Base-by-base conservation (phyloP, 1,284 basidiomycete species). In the Xerocomus amazonicus region DNA sequence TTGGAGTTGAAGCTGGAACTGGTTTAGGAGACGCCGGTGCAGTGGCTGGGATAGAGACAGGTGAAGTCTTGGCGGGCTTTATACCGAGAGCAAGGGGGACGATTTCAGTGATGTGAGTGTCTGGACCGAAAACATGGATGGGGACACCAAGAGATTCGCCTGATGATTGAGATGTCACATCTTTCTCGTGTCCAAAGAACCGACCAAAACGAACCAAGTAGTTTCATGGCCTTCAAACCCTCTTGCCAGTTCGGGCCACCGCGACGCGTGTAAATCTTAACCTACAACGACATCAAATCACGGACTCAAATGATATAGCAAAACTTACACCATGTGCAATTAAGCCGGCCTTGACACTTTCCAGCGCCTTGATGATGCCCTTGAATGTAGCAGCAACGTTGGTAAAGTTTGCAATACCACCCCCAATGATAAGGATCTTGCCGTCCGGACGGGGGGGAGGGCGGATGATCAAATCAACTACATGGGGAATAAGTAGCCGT, bases 191-290 rank as follows among this genome's bases (percentile, higher is more conserved):
- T 9, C 3, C 4, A 9, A 45, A 13, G n/a, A 37, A 48, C 23
- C 14, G 10, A 45, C 35, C 6, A 29, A 32, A 26, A 53, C 56
- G 4, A n/a, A 68, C 63, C 96, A 62, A 98, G 89, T 19, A 97
- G 83, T 58, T 94, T 89, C 94, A 99, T 98, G 47, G 96, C 95
- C 77, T 97, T 97, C 69, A 98, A 84, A 73, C 95, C 96, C 70
- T 98, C 96, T 77, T 99, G 97, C 80, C 97, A 99, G 83, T 99
- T 99, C 59, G 97, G 96, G 23, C 96, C 96, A 70, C 95, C 97
- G 70, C 96, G 94, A 65, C 96, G 92, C 49, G 98, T 93, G 69
- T 92, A 99, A 72, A 97, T 96, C 72, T 83, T 86, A 71, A 96
- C 92, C 55, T 83, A 74, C 17, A 28, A 40, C 9, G 26, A 48